Evolutionary conservation across 2,329 filamentous ascomycete species (phyloP).

Genomic region (Cladosporium oxysporum): DNA sequence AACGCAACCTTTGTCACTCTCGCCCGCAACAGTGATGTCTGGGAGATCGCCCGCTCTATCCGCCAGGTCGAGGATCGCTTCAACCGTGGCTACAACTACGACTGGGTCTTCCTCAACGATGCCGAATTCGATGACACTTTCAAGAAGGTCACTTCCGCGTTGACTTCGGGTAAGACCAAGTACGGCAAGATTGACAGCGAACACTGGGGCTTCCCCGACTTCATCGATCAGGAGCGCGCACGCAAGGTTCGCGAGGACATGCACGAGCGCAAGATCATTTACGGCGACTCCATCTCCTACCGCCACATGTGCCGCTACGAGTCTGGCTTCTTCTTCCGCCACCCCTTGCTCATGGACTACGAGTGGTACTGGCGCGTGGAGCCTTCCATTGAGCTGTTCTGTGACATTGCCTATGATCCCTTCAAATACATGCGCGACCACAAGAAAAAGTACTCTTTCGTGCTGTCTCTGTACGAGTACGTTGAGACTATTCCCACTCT

Average conservation of each 20-base stretch:
- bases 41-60: slow-evolving; percentile 96
- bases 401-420: slow-evolving; percentile 91
- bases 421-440: slow-evolving; percentile 97
- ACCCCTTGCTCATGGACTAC: slow-evolving; percentile 89
- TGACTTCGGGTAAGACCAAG: slow-evolving; percentile 89
- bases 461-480: slow-evolving; percentile 94
- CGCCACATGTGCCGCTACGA: slow-evolving; percentile 99
- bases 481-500: slow-evolving; percentile 93
- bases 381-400: slow-evolving; percentile 93
- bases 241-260: slow-evolving; percentile 90
- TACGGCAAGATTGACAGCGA: slow-evolving; percentile 88
- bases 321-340: slow-evolving; percentile 98
- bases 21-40: slow-evolving; percentile 88
- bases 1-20: slow-evolving; percentile 98
- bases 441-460: slow-evolving; percentile 98
- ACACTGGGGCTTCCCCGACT: slow-evolving; percentile 96
- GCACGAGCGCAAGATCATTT: slow-evolving; percentile 93
- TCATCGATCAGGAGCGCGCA: slow-evolving; percentile 94
- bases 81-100: slow-evolving; percentile 94
- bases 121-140: slow-evolving; percentile 90
- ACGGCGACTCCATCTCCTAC: slow-evolving; percentile 95
- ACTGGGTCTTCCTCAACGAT: slow-evolving; percentile 99
- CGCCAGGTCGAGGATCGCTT: slow-evolving; percentile 97
- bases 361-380: slow-evolving; percentile 99
- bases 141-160: slow-evolving; percentile 83